A percentile compares a stretch with the other conserved stretches of the same genome.
Evolutionary conservation across 164 flowering plant species (phyloP).

Genomic region (Tetrastigma voinierianum): DNA sequence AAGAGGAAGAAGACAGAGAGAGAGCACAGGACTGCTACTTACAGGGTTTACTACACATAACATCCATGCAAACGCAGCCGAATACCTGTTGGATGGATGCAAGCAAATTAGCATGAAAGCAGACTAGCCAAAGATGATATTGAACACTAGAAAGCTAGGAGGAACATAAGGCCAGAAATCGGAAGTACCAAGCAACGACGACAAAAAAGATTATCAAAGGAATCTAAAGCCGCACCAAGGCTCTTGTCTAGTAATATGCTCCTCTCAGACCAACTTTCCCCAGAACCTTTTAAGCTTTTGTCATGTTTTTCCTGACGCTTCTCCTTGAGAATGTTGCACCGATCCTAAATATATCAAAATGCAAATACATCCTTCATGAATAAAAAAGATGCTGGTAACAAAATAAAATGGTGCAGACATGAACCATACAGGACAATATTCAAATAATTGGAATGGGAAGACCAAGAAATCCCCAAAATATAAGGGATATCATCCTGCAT

Average conservation of each 20-base stretch:
- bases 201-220: conserved; percentile 94
- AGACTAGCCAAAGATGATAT: conserved; percentile 1
- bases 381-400: neutral
- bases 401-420: neutral
- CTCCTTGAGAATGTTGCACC: conserved; percentile 52
- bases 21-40: conserved; percentile 26
- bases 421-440: neutral
- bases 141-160: neutral
- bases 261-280: conserved; percentile 28
- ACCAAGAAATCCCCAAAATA: neutral
- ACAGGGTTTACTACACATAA: conserved; percentile 66
- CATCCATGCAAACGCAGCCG: conserved; percentile 96
- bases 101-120: conserved; percentile 11
- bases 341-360: conserved; percentile 53
- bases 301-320: conserved; percentile 28
- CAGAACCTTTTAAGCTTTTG: conserved; percentile 25
- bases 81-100: conserved; percentile 55
- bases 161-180: conserved; percentile 1
- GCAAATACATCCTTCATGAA: conserved; percentile 11
- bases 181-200: conserved; percentile 92
- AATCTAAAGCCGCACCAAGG: conserved; percentile 80
- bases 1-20: neutral
- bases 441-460: neutral
- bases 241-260: conserved; percentile 58
- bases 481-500: neutral